Conservation (phyloP, 345 rosid genomes). For the Angophora floribunda region DNA sequence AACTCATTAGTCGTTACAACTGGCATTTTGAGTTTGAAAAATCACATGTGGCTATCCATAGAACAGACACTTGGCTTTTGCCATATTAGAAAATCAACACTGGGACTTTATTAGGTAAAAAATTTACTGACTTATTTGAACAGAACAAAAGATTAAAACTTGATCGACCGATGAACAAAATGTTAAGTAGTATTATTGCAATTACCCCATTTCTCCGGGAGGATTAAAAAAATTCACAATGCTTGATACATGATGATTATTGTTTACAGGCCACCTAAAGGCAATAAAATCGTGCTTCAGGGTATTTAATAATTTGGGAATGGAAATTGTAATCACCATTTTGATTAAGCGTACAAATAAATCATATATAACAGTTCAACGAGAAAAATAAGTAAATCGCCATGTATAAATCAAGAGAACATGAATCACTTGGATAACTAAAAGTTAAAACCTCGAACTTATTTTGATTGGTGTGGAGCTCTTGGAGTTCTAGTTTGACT, state of each 20-base stretch:
- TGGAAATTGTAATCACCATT: neutral
- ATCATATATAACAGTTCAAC: neutral
- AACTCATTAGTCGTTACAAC: rapidly evolving
- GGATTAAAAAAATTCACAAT: neutral
- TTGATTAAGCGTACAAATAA: neutral
- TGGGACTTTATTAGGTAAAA: no score
- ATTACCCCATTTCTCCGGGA: neutral
- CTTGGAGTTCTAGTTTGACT: neutral
- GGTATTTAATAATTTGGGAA: neutral
- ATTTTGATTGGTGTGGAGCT: neutral
- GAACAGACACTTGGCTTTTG: neutral
- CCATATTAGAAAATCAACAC: no score
- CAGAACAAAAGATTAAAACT: neutral
- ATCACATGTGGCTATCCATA: neutral
- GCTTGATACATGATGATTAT: neutral
- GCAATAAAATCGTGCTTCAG: neutral
- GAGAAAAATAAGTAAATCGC: neutral
- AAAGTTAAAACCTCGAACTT: neutral
- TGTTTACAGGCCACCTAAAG: neutral
- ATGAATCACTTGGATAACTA: rapidly evolving
- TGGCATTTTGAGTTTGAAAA: neutral
- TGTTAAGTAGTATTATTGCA: neutral
- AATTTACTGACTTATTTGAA: no score
- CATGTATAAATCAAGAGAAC: neutral
- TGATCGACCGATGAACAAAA: neutral